Evolutionary conservation across 2,329 filamentous ascomycete genomes (phyloP).

Genomic region (Cercospora berteroae): DNA sequence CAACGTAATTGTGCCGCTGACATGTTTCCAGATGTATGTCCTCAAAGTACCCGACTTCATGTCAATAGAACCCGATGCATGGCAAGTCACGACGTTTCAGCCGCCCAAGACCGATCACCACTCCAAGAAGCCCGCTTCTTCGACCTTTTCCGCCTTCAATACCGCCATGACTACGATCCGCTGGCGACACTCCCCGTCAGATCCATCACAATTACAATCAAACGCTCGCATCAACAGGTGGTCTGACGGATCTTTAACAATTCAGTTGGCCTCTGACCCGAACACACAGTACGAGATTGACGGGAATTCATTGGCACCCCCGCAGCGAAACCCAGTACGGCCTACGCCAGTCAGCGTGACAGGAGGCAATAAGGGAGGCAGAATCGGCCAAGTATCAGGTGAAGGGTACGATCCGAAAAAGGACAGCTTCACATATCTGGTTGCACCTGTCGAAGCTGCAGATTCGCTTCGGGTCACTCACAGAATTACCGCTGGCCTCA

Average conservation of each 20-base stretch:
- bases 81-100: slow-evolving; percentile 64
- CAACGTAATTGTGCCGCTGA: neutral
- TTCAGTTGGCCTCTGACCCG: slow-evolving; percentile 68
- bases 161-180: slow-evolving; percentile 67
- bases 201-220: slow-evolving; percentile 66
- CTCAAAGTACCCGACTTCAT: slow-evolving; percentile 72
- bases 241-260: slow-evolving; percentile 75
- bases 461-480: slow-evolving; percentile 70
- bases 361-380: slow-evolving; percentile 35
- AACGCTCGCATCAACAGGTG: slow-evolving; percentile 73
- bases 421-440: slow-evolving; percentile 74
- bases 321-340: slow-evolving; percentile 49
- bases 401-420: slow-evolving; percentile 64
- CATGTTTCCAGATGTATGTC: slow-evolving; percentile 60
- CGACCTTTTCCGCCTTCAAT: slow-evolving; percentile 59
- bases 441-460: slow-evolving; percentile 66
- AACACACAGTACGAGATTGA: slow-evolving; percentile 71
- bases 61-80: slow-evolving; percentile 65
- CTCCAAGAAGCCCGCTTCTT: slow-evolving; percentile 45
- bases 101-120: slow-evolving; percentile 61
- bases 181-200: slow-evolving; percentile 65
- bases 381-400: slow-evolving; percentile 27
- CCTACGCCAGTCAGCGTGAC: slow-evolving; percentile 47
- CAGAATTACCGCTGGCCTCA: slow-evolving; percentile 71
- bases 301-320: slow-evolving; percentile 66